Base-by-base conservation (phyloP, 1,284 basidiomycete genomes). In the Tremellales sp. region DNA sequence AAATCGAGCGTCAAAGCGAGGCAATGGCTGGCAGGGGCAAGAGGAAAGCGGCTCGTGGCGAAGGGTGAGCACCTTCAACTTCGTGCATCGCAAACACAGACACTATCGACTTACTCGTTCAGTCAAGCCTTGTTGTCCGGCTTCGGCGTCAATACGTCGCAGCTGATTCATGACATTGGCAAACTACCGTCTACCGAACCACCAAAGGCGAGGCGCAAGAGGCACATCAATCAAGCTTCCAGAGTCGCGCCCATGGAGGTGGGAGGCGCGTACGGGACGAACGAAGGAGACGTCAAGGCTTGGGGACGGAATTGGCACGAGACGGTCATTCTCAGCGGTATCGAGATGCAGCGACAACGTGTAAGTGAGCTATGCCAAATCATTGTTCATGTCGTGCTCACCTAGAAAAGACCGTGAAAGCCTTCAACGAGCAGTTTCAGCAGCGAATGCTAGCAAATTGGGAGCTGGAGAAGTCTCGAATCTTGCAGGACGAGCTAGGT, bases 231-330 rank as follows among this genome's bases (percentile, higher is more conserved):
- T 10, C 40, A 48, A 2, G 35, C 43, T 4, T 39, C 25, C 8
- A 53, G 56, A 11, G 54, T 61, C 40, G 58, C 56, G 22, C 57
- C 59, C 8, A 48, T 60, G 17, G 57, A 56, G 4, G 55, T 63
- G 8, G 62, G 64, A 24, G 59, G 60, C 4, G 41, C 56, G 6
- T 69, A 67, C 43, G 61, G 54, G 19, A 49, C 60, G 6, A 57
- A 57, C 11, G 67, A 69, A 36, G 60, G 53, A 10, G 70, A 72
- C 49, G 62, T 72, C 10, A 60, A 57, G 10, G 58, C 65, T 1
- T 72, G 70, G 70, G 67, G 67, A 0, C 58, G 70, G 43, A 72
- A 72, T 49, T 70, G 65, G 67, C 70, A 72, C 52, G 70, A 72
- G 58, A 72, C 67, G 66, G 62, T 70, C 22, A 72, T 72, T 22